Base-by-base conservation (phyloP, 768 basidiomycete species). In the Termitomyces sp. region DNA sequence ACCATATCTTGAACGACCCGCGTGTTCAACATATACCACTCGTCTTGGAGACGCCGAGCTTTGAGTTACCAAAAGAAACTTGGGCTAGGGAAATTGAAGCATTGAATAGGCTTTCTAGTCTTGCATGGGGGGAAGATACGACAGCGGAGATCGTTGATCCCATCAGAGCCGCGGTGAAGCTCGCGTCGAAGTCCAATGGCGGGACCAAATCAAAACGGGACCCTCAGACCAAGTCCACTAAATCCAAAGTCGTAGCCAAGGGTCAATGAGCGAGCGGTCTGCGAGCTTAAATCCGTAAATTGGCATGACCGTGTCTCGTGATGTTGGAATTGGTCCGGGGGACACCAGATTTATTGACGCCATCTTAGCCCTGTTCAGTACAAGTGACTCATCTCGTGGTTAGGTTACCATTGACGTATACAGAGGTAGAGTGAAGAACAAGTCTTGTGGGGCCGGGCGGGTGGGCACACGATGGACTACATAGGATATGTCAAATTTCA, bases 31-130 rank as follows among this genome's bases (percentile, higher is more conserved):
- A 80, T 45, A 86, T 94, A 34, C 92, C 92, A 1, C 79, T 95
- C 36, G 84, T 95, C 33, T 79, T 94, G 14, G 93, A 95, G 68
- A 94, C 93, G 0, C 90, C 89, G 0, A 81, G 79, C 27, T 84
- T 85, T 61, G 91, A 90, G 56, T 73, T 77, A 18, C 80, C 80
- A 24, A 62, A 50, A 22, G 82, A 81, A 13, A 81, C 89, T 1
- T 93, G 91, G 89, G 78, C 76, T 18, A 76, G 76, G 53, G 93
- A 95, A 44, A 58, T 58, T 9, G 26, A 34, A n/a, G 42, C 49
- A n/a, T 26, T 58, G 33, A 53, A 58, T 33, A 26, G 42, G 20
- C 51, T 58, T 24, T 58, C 57, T 20, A 51, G 57, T 18, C 36
- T 53, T 20, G n/a, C 44, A 18, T 10, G 48, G 8, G 36, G n/a